Conservation (phyloP, 371 early-diverging fungal genomes). For the Rhizopus delemar region DNA sequence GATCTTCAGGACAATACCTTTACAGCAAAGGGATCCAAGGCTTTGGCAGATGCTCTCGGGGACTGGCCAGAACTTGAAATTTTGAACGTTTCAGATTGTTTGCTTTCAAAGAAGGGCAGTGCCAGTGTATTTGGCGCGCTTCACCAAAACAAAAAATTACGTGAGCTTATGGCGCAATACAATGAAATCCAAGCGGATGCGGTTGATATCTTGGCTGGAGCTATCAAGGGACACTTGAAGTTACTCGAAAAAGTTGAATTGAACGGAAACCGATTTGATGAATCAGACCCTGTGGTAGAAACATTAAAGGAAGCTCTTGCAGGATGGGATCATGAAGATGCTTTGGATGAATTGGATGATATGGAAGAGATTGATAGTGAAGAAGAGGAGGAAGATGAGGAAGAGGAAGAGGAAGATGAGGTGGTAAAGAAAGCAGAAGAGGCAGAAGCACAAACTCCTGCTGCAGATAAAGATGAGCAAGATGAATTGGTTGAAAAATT, state of each 20-base stretch:
- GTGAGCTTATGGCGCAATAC: conserved; percentile 77
- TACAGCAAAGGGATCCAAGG: conserved; percentile 77
- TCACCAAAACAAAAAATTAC: conserved; percentile 58
- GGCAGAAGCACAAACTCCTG: conserved; percentile 34
- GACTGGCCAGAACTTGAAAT: conserved; percentile 76
- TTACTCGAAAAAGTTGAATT: conserved; percentile 73
- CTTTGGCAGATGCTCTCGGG: conserved; percentile 77
- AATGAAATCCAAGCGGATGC: conserved; percentile 86
- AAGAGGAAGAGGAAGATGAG: conserved; percentile 44
- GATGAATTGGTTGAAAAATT: conserved; percentile 41
- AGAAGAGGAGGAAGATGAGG: conserved; percentile 67
- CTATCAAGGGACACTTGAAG: conserved; percentile 63
- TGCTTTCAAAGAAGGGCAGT: conserved; percentile 78
- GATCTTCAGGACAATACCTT: conserved; percentile 98
- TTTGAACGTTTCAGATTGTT: conserved; percentile 91
- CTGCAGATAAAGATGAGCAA: conserved; percentile 25
- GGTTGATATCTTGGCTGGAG: conserved; percentile 65
- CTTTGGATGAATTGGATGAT: conserved; percentile 90
- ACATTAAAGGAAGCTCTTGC: conserved; percentile 73
- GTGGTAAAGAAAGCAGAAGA: conserved; percentile 37
- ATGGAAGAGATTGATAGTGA: conserved; percentile 86
- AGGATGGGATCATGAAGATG: conserved; percentile 70
- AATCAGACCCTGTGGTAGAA: conserved; percentile 74
- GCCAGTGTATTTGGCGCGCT: conserved; percentile 67
- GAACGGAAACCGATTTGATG: conserved; percentile 90